phyloP scores from a whole-genome alignment of 768 basidiomycete genomes.

The Termitomyces sp. region DNA sequence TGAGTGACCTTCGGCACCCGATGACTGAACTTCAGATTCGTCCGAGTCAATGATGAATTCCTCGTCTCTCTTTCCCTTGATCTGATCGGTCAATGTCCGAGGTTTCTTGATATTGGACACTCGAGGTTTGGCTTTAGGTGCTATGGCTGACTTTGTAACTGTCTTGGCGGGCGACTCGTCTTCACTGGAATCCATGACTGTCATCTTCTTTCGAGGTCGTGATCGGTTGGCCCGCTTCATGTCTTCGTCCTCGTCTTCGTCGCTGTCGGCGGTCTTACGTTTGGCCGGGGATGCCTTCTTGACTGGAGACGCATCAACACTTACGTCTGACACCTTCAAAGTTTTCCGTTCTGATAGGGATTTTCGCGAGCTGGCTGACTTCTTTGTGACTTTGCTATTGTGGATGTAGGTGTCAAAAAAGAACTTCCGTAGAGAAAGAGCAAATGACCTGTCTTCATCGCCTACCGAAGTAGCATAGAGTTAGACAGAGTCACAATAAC shows the following conservation, averaged over 20 bases:
- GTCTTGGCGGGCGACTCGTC: constrained; percentile 33
- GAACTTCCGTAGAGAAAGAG: background rate
- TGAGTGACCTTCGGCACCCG: constrained; percentile 15
- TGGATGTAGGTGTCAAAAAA: background rate
- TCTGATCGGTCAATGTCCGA: constrained; percentile 17
- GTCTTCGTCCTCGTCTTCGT: constrained; percentile 14
- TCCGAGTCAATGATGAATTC: constrained; percentile 19
- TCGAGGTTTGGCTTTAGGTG: constrained; percentile 19
- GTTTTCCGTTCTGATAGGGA: background rate
- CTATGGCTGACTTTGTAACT: constrained; percentile 20
- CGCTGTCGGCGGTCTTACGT: constrained; percentile 34
- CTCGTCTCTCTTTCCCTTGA: constrained; percentile 21
- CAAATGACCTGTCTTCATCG: background rate
- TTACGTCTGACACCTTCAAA: background rate
- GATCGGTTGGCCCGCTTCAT: background rate
- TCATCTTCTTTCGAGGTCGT: constrained; percentile 6
- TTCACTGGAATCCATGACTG: constrained; percentile 13
- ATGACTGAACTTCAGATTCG: constrained; percentile 11
- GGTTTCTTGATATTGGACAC: constrained; percentile 6
- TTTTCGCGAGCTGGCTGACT: background rate
- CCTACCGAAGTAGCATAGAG: background rate
- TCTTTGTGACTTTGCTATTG: constrained; percentile 3
- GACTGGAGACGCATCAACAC: constrained; percentile 18
- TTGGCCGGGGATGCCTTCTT: constrained; percentile 16
- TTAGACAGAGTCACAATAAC: background rate